Percentiles rank a stretch among this genome's conserved stretches.
phyloP scores from a whole-genome alignment of 108 stramenopile species.

The Phaeodactylum tricornutum region DNA sequence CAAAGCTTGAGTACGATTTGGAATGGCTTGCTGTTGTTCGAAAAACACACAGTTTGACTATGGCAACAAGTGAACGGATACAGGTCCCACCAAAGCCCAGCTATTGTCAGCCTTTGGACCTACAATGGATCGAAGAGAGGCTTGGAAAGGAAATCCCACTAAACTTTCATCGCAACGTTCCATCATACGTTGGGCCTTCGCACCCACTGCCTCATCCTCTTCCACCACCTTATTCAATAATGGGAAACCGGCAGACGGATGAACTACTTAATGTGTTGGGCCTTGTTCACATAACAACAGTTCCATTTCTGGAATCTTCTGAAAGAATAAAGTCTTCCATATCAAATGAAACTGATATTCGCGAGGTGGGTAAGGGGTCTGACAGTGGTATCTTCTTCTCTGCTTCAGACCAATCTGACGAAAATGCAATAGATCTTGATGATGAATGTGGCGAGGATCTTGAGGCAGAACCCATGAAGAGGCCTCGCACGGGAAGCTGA shows the following conservation, averaged over 20 bases:
- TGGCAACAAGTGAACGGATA: conserved; percentile 15
- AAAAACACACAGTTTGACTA: conserved; percentile 59
- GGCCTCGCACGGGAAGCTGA: no score
- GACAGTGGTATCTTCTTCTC: no score
- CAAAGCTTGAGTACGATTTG: conserved; percentile 65
- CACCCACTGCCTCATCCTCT: conserved; percentile 19
- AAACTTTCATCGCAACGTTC: conserved; percentile 55
- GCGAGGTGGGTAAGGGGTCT: neutral
- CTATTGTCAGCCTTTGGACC: conserved; percentile 24
- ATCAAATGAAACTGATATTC: conserved; percentile 4
- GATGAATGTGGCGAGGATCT: conserved; percentile 16
- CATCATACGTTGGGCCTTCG: conserved; percentile 9
- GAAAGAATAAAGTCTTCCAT: no score
- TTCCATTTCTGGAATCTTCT: no score
- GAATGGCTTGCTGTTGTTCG: conserved; percentile 78
- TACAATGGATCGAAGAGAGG: conserved; percentile 21
- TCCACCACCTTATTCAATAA: conserved; percentile 27
- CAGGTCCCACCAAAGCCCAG: conserved; percentile 15
- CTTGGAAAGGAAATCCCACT: conserved; percentile 31
- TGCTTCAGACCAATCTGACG: no score
- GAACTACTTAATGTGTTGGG: conserved; percentile 57
- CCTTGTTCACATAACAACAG: conserved; percentile 66
- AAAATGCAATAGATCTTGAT: conserved; percentile 46
- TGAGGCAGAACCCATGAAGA: no score
- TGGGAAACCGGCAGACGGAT: conserved; percentile 95